A percentile compares a stretch with the other conserved stretches of the same genome.
Evolutionary conservation across 73 alveolate genomes (phyloP).

Genomic region (Paramecium octaurelia): DNA sequence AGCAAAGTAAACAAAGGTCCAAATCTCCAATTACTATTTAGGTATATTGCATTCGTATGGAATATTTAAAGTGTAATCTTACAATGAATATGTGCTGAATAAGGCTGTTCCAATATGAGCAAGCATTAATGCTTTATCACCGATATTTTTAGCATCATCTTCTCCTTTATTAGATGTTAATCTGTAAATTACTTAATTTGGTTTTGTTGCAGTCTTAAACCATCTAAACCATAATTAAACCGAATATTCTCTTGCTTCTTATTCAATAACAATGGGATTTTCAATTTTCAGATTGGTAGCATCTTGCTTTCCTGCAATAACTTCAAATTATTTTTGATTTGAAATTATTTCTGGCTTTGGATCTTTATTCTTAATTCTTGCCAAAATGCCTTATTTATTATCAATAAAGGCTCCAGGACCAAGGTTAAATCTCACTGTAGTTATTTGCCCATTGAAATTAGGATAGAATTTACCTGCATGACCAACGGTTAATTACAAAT

Average conservation of each 20-base stretch:
- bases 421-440: constrained; percentile 29
- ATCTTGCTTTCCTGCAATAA: constrained; percentile 18
- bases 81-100: not conserved
- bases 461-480: constrained; percentile 41
- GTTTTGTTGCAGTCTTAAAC: not conserved
- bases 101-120: not conserved
- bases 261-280: not conserved
- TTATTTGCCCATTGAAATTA: constrained; percentile 11
- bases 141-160: not conserved
- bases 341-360: not conserved
- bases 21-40: not conserved
- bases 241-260: constrained; percentile 29
- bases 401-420: constrained; percentile 44
- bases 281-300: not conserved
- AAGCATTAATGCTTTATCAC: constrained; percentile 10
- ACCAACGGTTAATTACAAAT: constrained; percentile 17
- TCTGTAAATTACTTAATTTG: not conserved
- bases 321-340: not conserved
- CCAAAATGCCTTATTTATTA: constrained; percentile 3
- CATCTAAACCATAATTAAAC: constrained; percentile 20
- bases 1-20: constrained; percentile 34
- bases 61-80: not conserved
- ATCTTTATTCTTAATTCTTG: constrained; percentile 42
- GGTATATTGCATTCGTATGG: constrained; percentile 30
- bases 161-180: constrained; percentile 18